Base-by-base conservation (phyloP, 2,329 filamentous ascomycete genomes). In the Fusarium heterosporum region DNA sequence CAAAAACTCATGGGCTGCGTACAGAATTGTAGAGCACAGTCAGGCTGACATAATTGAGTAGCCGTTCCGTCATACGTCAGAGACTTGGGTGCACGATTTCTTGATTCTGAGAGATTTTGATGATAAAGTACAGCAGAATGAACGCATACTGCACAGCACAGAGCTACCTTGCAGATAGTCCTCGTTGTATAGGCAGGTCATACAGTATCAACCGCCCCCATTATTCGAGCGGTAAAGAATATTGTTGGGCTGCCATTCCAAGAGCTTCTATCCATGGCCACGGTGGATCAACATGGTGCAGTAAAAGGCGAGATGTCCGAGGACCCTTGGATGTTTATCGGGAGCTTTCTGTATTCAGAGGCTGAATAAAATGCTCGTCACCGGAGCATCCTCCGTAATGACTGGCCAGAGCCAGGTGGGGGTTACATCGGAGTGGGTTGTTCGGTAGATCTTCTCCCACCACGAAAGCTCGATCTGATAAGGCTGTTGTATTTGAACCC, bases 381-480 rank as follows among this genome's bases (percentile, higher is more conserved):
- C 25, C 39, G 34, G 58, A 51, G 43, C 4, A 32, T 63, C 45
- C 13, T 48, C 51, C 10, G 16, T 30, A 25, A 30, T 42, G 16
- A 63, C 45, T 26, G 26, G 26, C n/a, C 43, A 25, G 17, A 22
- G 9, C 25, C 26, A 17, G 30, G 14, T 40, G 28, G 30, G 59
- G 59, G 61, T 64, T 48, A 6, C 52, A 64, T 2, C 8, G 39
- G 52, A 17, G 61, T 46, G 61, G 61, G 29, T 36, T 34, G 32
- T 26, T 36, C 59, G 61, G 61, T 42, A 64, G 61, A 64, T 60
- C 56, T 19, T 55, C 34, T 55, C 34, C 55, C 28, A 32, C 45
- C 14, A 30, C 29, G 30, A 45, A 34, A 40, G 19, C 48, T n/a
- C 51, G 43, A 60, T 64, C 61, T 53, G 59, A 64, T 64, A 64